phyloP scores from a whole-genome alignment of 176 grass and related monocot genomes.

The Saccharum officinarum region DNA sequence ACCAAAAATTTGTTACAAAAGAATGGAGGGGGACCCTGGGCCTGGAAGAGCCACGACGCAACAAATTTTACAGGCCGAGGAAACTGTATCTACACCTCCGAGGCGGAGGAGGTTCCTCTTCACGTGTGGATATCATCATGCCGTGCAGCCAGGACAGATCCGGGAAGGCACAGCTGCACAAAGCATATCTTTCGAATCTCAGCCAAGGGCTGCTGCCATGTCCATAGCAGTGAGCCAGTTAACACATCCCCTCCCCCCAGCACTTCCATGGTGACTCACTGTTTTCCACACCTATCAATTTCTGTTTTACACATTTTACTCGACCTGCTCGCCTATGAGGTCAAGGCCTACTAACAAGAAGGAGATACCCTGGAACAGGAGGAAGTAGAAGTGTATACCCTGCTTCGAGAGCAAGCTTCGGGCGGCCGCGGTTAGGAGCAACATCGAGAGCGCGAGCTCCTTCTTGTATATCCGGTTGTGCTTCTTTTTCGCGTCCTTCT shows the following conservation, averaged over 20 bases:
- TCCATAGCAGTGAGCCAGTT: neutral
- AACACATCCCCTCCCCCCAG: neutral
- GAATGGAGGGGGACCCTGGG: conserved; percentile 1
- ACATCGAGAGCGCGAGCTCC: conserved; percentile 80
- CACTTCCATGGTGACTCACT: neutral
- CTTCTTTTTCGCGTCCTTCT: conserved; percentile 69
- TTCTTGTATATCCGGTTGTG: conserved; percentile 98
- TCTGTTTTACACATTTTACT: conserved; percentile 48
- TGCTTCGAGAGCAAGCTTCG: conserved; percentile 94
- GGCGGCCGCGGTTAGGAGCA: conserved; percentile 74
- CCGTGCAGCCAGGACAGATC: conserved; percentile 7
- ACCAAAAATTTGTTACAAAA: conserved; percentile 66
- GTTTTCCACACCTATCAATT: conserved; percentile 34
- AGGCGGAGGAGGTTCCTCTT: conserved; percentile 2
- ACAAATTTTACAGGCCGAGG: conserved; percentile 29
- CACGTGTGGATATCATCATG: conserved; percentile 27
- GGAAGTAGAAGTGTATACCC: conserved; percentile 99
- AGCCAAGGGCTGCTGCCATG: conserved; percentile 29
- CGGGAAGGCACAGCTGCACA: neutral
- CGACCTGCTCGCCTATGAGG: conserved; percentile 96
- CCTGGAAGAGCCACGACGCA: conserved; percentile 30
- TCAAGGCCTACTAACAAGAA: conserved; percentile 96
- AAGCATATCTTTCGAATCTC: conserved; percentile 26
- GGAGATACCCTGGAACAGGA: conserved; percentile 95
- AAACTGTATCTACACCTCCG: conserved; percentile 48